phyloP scores from a whole-genome alignment of 1,284 basidiomycete genomes.

The Irpex lacteus region DNA sequence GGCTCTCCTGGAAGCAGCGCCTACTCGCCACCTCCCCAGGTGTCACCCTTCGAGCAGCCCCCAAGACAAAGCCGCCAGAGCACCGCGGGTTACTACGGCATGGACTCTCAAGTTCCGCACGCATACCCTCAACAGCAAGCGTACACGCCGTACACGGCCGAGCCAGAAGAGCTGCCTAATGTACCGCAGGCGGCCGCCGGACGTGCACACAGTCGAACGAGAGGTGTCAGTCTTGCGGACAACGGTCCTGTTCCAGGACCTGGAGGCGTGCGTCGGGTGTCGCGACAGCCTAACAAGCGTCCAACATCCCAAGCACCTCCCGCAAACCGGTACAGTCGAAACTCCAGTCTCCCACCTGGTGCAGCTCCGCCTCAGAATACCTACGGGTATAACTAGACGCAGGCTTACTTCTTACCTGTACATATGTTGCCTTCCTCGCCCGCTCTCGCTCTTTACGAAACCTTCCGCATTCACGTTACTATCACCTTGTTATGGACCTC shows the following conservation, averaged over 20 bases:
- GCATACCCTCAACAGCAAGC: slow-evolving; percentile 34
- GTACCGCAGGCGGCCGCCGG: slow-evolving; percentile 13
- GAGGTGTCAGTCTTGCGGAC: slow-evolving; percentile 76
- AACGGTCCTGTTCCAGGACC: slow-evolving; percentile 76
- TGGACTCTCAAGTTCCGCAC: slow-evolving; percentile 56
- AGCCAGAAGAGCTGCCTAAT: slow-evolving; percentile 35
- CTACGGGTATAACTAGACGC: slow-evolving; percentile 20
- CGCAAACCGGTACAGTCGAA: slow-evolving; percentile 60
- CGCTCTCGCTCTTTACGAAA: neutral
- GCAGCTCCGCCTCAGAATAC: slow-evolving; percentile 63
- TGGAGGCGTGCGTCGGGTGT: slow-evolving; percentile 71
- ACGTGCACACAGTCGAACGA: slow-evolving; percentile 24
- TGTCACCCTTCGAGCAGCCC: slow-evolving; percentile 37
- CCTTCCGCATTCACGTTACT: neutral
- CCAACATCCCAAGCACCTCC: slow-evolving; percentile 56
- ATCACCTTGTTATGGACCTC: neutral
- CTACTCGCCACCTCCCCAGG: slow-evolving; percentile 8
- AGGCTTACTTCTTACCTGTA: too few species aligned
- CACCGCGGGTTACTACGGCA: slow-evolving; percentile 39
- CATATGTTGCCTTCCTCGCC: neutral
- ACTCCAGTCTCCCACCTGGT: slow-evolving; percentile 60
- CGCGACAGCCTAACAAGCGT: slow-evolving; percentile 48
- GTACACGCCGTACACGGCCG: slow-evolving; percentile 30
- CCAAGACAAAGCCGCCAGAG: slow-evolving; percentile 38
- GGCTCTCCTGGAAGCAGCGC: slow-evolving; percentile 20